Percentiles rank a stretch among this genome's conserved stretches.
Conservation (phyloP, 73 alveolate genomes). For the Uronychia setigera region DNA sequence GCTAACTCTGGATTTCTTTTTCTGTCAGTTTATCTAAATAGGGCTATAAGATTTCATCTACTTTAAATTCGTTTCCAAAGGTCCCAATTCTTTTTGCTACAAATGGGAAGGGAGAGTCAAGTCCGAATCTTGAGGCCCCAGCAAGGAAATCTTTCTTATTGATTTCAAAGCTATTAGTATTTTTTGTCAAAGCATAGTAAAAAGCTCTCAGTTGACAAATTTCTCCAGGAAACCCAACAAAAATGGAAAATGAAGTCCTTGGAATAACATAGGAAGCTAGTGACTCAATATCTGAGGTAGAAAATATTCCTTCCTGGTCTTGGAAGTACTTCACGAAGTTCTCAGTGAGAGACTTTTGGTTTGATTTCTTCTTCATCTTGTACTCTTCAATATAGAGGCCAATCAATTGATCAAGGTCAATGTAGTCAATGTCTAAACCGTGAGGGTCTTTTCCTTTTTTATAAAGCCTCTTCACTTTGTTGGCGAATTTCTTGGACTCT, state of each 20-base stretch:
- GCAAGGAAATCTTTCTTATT: conserved; percentile 45
- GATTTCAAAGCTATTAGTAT: conserved; percentile 42
- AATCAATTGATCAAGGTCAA: conserved; percentile 44
- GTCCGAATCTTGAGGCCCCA: conserved; percentile 60
- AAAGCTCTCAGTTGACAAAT: conserved; percentile 51
- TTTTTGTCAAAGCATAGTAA: conserved; percentile 48
- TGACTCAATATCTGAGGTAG: conserved; percentile 28
- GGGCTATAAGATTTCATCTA: conserved; percentile 30
- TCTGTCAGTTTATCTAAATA: conserved; percentile 6
- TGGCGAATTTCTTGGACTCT: neutral
- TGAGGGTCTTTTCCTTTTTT: neutral
- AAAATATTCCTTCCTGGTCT: conserved; percentile 29
- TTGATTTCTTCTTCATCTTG: conserved; percentile 9
- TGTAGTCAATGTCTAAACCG: conserved; percentile 41
- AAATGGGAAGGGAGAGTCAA: conserved; percentile 63
- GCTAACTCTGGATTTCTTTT: neutral
- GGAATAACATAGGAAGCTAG: neutral
- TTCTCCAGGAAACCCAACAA: conserved; percentile 45
- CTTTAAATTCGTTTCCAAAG: conserved; percentile 55
- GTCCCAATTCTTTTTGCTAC: conserved; percentile 36
- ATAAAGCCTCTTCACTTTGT: neutral
- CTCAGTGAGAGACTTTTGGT: conserved; percentile 28
- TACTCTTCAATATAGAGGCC: conserved; percentile 45
- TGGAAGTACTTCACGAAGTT: conserved; percentile 19
- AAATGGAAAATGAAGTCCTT: conserved; percentile 32